These are phyloP conservation scores for Apiospora saccharicola DNA, from an alignment of 2,329 filamentous ascomycete genomes.

Conservation along the genomic window DNA sequence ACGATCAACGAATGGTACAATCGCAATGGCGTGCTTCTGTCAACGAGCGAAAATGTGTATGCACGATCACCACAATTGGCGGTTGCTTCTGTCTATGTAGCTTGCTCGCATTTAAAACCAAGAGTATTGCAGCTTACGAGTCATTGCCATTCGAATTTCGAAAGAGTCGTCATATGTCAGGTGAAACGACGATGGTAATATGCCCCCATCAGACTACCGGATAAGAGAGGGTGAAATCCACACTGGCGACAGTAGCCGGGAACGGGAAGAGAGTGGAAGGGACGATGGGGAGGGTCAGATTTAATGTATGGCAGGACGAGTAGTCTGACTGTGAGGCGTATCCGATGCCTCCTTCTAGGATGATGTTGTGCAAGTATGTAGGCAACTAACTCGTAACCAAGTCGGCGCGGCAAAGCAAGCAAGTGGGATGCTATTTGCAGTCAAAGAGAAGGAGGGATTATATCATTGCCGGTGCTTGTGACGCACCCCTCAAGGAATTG, in stretches of 20 bases:
- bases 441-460: conserved; percentile 14
- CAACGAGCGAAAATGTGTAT: not conserved
- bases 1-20: conserved; percentile 13
- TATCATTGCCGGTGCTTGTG: conserved; percentile 13
- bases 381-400: not conserved
- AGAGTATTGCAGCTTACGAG: conserved; percentile 12
- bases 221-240: conserved; percentile 1
- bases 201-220: not conserved
- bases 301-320: not conserved
- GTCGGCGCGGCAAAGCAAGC: not conserved
- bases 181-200: conserved; percentile 8
- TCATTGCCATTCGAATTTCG: conserved; percentile 1
- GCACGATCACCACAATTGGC: not conserved
- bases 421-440: not conserved
- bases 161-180: conserved; percentile 5
- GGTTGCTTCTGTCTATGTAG: conserved; percentile 2
- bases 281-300: not conserved
- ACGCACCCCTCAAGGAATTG: conserved; percentile 4
- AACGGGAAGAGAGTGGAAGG: not conserved
- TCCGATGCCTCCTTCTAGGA: not conserved
- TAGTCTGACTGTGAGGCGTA: not conserved
- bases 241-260: not conserved
- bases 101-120: not conserved
- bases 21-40: conserved; percentile 1
- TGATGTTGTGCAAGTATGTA: not conserved